Evolutionary conservation across 176 grass and related monocot genomes (phyloP).

Genomic region (Tuctoria greenei): DNA sequence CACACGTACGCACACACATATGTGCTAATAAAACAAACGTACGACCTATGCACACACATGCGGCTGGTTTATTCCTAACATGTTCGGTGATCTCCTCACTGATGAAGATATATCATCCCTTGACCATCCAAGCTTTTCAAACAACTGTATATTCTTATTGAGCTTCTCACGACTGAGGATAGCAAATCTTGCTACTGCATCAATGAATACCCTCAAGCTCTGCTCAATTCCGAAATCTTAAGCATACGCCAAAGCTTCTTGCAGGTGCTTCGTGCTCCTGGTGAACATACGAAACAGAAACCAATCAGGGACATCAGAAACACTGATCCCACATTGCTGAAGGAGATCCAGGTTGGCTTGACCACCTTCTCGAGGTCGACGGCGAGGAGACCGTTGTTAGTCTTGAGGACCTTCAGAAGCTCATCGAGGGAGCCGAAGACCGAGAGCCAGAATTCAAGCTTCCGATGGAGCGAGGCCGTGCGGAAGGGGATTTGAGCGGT

Average conservation of each 20-base stretch:
- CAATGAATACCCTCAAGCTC: background rate
- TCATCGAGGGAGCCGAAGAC: slow-evolving; percentile 15
- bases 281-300: too few relatives aligned
- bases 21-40: too few relatives aligned
- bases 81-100: background rate
- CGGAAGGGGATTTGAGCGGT: background rate
- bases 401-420: background rate
- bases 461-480: background rate
- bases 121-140: slow-evolving; percentile 7
- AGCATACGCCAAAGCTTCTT: background rate
- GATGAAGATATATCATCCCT: background rate
- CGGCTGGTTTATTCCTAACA: too few relatives aligned
- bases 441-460: slow-evolving; percentile 10
- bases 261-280: background rate
- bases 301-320: background rate
- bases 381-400: background rate
- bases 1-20: too few relatives aligned
- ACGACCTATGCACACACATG: too few relatives aligned
- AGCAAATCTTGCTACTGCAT: background rate
- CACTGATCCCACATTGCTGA: background rate
- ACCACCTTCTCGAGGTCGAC: background rate
- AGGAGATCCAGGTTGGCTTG: background rate
- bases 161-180: background rate
- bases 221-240: background rate
- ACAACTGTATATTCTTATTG: background rate